phyloP scores from a whole-genome alignment of 805 yeast genomes.

The Nakazawaea anatomiae region DNA sequence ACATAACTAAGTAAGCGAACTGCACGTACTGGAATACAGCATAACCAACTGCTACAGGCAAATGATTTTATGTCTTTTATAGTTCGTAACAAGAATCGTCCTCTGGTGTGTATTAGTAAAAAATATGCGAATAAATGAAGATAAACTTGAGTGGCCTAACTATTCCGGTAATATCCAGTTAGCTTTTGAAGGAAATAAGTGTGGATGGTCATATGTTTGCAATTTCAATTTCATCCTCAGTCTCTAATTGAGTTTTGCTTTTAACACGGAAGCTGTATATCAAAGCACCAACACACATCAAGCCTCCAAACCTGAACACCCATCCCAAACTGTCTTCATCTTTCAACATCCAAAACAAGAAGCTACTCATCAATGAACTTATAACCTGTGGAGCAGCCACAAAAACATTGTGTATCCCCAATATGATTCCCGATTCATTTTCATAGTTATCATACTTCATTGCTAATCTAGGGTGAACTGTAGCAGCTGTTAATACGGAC shows the following conservation, averaged over 20 bases:
- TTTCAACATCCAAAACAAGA: conserved; percentile 35
- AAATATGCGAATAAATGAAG: no score
- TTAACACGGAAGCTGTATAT: conserved; percentile 36
- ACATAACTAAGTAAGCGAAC: no score
- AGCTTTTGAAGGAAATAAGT: no score
- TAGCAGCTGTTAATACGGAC: conserved; percentile 1
- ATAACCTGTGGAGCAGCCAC: conserved; percentile 54
- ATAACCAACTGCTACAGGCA: no score
- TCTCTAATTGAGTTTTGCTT: conserved; percentile 29
- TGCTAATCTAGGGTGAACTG: conserved; percentile 15
- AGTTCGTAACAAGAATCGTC: no score
- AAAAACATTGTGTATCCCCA: conserved; percentile 54
- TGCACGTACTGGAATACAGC: no score
- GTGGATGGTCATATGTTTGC: neutral
- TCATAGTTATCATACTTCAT: conserved; percentile 33
- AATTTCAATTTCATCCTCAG: conserved; percentile 26
- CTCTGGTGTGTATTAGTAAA: no score
- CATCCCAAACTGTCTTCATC: conserved; percentile 39
- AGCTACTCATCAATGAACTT: conserved; percentile 41
- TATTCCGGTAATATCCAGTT: no score
- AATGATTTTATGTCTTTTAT: no score
- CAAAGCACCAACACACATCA: conserved; percentile 42
- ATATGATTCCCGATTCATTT: conserved; percentile 49
- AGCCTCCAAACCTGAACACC: conserved; percentile 53
- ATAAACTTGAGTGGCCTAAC: no score